Conservation (phyloP, 208 protist species). For the Leishmania arabica region DNA sequence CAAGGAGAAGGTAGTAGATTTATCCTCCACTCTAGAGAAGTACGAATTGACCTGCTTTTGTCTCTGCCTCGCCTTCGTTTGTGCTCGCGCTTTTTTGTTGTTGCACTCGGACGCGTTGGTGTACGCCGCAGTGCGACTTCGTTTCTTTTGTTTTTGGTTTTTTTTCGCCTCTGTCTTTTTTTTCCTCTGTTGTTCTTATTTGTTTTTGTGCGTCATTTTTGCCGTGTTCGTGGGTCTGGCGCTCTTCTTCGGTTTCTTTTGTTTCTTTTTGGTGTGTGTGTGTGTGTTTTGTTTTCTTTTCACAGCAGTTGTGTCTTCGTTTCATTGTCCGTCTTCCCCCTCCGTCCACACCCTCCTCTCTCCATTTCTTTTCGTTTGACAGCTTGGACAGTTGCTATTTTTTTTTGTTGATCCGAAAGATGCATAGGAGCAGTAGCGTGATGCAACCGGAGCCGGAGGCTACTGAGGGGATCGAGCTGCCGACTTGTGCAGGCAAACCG, state of each 20-base stretch:
- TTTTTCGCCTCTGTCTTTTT: too few species aligned
- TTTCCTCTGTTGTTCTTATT: too few species aligned
- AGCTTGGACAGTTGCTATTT: background rate
- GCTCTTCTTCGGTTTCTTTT: background rate
- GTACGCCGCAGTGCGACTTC: background rate
- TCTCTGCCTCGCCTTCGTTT: background rate
- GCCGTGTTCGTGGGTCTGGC: background rate
- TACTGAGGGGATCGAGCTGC: background rate
- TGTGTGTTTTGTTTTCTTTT: conserved; percentile 2
- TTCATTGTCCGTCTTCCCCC: too few species aligned
- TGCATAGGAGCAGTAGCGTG: background rate
- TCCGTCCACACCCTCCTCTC: too few species aligned
- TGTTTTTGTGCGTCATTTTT: background rate
- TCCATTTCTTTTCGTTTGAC: background rate
- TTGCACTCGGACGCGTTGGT: background rate
- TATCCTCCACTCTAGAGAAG: background rate
- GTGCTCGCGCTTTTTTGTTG: background rate
- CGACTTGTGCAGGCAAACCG: background rate
- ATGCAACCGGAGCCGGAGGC: background rate
- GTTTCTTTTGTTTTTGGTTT: background rate
- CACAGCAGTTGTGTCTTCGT: background rate
- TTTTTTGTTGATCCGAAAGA: background rate
- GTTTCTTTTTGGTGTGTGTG: background rate
- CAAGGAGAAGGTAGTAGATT: too few species aligned
- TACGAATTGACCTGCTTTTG: background rate